A percentile compares a stretch with the other conserved stretches of the same genome.
Evolutionary conservation across 2,329 filamentous ascomycete genomes (phyloP).

Genomic region (Xylariales sp.): DNA sequence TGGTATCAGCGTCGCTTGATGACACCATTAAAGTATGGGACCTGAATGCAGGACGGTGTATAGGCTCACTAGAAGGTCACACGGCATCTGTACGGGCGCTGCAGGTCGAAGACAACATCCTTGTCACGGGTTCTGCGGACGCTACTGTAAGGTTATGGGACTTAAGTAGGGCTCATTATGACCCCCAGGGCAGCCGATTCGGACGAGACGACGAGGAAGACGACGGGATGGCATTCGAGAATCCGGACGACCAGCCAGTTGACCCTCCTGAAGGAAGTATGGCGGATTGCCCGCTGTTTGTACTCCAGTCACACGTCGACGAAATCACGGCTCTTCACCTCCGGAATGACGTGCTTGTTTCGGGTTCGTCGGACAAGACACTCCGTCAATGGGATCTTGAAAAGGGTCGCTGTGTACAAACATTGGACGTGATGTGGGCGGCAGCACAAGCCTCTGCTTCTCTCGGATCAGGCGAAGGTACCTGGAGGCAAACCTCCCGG

Average conservation of each 20-base stretch:
- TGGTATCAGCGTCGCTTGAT: constrained; percentile 92
- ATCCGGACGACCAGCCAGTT: constrained; percentile 73
- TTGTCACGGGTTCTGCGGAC: constrained; percentile 94
- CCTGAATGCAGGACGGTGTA: constrained; percentile 90
- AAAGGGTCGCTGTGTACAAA: constrained; percentile 97
- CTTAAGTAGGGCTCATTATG: constrained; percentile 86
- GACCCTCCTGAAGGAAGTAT: constrained; percentile 82
- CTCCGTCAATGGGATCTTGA: constrained; percentile 97
- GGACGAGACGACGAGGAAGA: constrained; percentile 70
- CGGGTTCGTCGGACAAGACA: constrained; percentile 96
- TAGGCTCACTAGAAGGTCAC: constrained; percentile 91
- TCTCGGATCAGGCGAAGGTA: constrained; percentile 68
- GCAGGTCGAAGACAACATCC: constrained; percentile 94
- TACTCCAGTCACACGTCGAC: constrained; percentile 88
- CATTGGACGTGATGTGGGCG: constrained; percentile 97
- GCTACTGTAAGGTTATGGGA: constrained; percentile 97
- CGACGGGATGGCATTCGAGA: constrained; percentile 78
- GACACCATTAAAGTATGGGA: constrained; percentile 98
- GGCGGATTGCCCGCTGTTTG: constrained; percentile 89
- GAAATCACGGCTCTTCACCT: constrained; percentile 96
- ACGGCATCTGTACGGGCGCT: constrained; percentile 91
- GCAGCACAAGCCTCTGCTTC: constrained; percentile 87
- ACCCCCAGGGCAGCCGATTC: constrained; percentile 72
- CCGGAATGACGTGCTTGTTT: constrained; percentile 87
- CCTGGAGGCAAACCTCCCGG: constrained; percentile 80